Evolutionary conservation across 2,329 filamentous ascomycete species (phyloP).

Genomic region (Colletotrichum tropicale): DNA sequence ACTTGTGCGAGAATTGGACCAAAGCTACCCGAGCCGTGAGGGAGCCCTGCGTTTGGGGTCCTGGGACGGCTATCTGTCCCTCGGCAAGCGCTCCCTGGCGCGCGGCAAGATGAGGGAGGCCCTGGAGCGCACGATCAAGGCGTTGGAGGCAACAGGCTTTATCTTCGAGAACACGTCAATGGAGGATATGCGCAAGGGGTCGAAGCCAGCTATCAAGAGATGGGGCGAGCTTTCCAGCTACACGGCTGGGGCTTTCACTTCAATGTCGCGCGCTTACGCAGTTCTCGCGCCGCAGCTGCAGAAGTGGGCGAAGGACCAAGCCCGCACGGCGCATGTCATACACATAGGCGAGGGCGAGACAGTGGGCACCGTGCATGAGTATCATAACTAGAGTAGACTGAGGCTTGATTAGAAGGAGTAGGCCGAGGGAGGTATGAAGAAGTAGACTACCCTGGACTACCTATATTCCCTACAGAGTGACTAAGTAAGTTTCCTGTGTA

Average conservation of each 20-base stretch:
- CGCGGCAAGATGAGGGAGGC: not conserved
- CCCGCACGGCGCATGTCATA: slow-evolving; percentile 27
- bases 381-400: not conserved
- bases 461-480: too few species aligned
- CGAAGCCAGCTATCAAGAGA: slow-evolving; percentile 20
- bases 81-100: slow-evolving; percentile 3
- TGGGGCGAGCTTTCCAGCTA: slow-evolving; percentile 25
- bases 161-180: slow-evolving; percentile 20
- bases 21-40: slow-evolving; percentile 19
- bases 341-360: slow-evolving; percentile 26
- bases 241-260: slow-evolving; percentile 15
- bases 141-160: slow-evolving; percentile 30
- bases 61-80: slow-evolving; percentile 21
- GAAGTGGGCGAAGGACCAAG: slow-evolving; percentile 21
- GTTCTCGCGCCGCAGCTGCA: slow-evolving; percentile 26
- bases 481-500: too few species aligned
- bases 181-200: not conserved
- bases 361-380: not conserved
- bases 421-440: too few species aligned
- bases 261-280: slow-evolving; percentile 21
- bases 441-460: too few species aligned
- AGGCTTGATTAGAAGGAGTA: too few species aligned
- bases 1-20: slow-evolving; percentile 25
- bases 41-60: slow-evolving; percentile 22
- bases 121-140: slow-evolving; percentile 24